phyloP scores from a whole-genome alignment of 139 green algal genomes.

The Chlorella sp. region DNA sequence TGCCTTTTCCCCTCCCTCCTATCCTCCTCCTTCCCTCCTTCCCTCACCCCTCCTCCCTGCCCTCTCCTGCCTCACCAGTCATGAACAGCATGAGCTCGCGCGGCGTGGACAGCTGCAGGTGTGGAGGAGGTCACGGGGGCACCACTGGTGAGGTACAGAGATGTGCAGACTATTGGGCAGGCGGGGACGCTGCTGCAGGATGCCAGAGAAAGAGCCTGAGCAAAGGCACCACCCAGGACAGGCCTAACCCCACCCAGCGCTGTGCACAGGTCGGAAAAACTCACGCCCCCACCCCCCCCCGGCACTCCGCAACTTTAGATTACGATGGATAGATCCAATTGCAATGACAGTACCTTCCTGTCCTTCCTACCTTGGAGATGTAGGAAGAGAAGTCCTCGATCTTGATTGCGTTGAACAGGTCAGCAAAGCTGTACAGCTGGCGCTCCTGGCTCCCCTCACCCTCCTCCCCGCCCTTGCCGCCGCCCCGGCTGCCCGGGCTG shows the following conservation, averaged over 20 bases:
- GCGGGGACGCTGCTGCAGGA: background rate
- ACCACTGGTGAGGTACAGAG: background rate
- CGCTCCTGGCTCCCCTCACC: background rate
- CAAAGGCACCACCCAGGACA: background rate
- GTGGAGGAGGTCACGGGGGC: too few relatives aligned
- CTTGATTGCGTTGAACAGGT: conserved; percentile 88
- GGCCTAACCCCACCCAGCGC: background rate
- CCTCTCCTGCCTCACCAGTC: conserved; percentile 33
- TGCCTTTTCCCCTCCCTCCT: too few relatives aligned
- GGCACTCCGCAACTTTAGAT: too few relatives aligned
- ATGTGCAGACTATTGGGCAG: background rate
- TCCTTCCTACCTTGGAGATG: conserved; percentile 78
- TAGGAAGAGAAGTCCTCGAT: conserved; percentile 88
- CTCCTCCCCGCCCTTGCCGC: background rate
- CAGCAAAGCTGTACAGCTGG: conserved; percentile 63
- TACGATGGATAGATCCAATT: too few relatives aligned
- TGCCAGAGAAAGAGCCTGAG: background rate
- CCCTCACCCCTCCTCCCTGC: background rate
- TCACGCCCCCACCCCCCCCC: too few relatives aligned
- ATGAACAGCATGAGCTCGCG: conserved; percentile 95
- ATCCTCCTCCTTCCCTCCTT: too few relatives aligned
- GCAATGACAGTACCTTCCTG: too few relatives aligned
- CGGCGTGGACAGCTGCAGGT: conserved; percentile 72
- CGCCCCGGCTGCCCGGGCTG: conserved; percentile 1
- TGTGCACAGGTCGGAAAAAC: background rate